Evolutionary conservation across 2,329 filamentous ascomycete genomes (phyloP).

Genomic region (Metarhizium sp.): DNA sequence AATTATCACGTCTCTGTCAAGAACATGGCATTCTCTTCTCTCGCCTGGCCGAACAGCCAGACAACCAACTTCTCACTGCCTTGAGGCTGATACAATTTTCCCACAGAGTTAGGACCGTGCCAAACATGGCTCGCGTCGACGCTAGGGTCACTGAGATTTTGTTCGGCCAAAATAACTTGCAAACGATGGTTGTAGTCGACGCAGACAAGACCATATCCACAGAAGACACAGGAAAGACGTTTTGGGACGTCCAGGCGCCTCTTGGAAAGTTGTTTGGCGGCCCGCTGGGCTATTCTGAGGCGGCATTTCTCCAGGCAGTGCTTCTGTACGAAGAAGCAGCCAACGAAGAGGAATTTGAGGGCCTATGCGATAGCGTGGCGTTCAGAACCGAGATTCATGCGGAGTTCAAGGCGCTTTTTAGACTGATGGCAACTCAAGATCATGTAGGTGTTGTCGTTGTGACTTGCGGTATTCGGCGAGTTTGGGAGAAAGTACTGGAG

Average conservation of each 20-base stretch:
- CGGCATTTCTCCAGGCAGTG: slow-evolving; percentile 43
- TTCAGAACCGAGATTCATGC: slow-evolving; percentile 30
- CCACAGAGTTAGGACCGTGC: slow-evolving; percentile 14
- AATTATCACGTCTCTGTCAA: slow-evolving; percentile 34
- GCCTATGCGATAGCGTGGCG: slow-evolving; percentile 35
- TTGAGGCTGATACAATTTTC: slow-evolving; percentile 8
- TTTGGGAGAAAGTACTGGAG: slow-evolving; percentile 48
- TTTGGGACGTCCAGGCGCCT: slow-evolving; percentile 32
- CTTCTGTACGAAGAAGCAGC: slow-evolving; percentile 40
- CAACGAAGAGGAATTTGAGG: slow-evolving; percentile 29
- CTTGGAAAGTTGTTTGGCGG: slow-evolving; percentile 38
- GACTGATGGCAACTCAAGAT: slow-evolving; percentile 14
- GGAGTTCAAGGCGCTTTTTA: slow-evolving; percentile 37
- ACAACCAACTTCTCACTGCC: background rate
- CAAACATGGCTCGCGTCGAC: slow-evolving; percentile 26
- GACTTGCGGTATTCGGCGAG: slow-evolving; percentile 40
- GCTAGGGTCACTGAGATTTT: slow-evolving; percentile 20
- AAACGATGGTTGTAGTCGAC: slow-evolving; percentile 46
- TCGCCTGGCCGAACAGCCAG: background rate
- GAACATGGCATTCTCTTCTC: slow-evolving; percentile 37
- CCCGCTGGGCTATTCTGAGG: slow-evolving; percentile 39
- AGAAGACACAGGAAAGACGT: slow-evolving; percentile 39
- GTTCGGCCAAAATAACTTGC: slow-evolving; percentile 9
- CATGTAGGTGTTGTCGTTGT: slow-evolving; percentile 40
- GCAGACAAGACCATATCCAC: slow-evolving; percentile 45